Evolutionary conservation across 176 grass and related monocot species (phyloP).

Genomic region (Oryza officinalis): DNA sequence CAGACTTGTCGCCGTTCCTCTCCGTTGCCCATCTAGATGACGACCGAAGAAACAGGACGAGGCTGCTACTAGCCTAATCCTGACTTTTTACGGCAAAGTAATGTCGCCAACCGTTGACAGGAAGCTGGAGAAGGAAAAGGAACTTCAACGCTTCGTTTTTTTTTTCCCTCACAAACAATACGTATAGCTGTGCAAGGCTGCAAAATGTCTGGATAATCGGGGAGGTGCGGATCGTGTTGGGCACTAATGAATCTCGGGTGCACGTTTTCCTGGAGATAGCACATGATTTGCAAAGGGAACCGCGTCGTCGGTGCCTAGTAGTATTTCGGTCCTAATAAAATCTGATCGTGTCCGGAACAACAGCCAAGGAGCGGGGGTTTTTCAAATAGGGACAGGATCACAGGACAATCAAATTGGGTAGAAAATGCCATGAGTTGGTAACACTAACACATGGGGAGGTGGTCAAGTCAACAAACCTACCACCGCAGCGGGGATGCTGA

Average conservation of each 20-base stretch:
- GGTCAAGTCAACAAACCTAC: not conserved
- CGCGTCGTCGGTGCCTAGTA: slow-evolving; percentile 5
- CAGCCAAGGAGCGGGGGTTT: not conserved
- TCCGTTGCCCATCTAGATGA: slow-evolving; percentile 22
- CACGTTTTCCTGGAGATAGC: slow-evolving; percentile 9
- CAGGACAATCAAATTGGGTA: not conserved
- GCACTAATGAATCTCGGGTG: not conserved
- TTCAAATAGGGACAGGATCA: not conserved
- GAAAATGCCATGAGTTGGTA: not conserved
- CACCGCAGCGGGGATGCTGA: not conserved
- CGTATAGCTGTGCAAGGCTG: not conserved
- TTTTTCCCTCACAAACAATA: not conserved
- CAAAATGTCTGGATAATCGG: not conserved
- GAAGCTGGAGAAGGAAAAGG: not conserved
- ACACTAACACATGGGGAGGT: not conserved
- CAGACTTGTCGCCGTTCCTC: slow-evolving; percentile 11
- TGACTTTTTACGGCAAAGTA: slow-evolving; percentile 4
- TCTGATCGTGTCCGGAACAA: not conserved
- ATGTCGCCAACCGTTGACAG: not conserved
- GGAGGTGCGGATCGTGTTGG: not conserved
- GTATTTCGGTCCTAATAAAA: not conserved
- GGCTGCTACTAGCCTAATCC: not conserved
- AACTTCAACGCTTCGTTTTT: not conserved
- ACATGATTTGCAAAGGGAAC: not conserved
- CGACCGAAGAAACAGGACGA: not conserved